phyloP scores from a whole-genome alignment of 768 basidiomycete genomes.

The Rhodotorula graminis region DNA sequence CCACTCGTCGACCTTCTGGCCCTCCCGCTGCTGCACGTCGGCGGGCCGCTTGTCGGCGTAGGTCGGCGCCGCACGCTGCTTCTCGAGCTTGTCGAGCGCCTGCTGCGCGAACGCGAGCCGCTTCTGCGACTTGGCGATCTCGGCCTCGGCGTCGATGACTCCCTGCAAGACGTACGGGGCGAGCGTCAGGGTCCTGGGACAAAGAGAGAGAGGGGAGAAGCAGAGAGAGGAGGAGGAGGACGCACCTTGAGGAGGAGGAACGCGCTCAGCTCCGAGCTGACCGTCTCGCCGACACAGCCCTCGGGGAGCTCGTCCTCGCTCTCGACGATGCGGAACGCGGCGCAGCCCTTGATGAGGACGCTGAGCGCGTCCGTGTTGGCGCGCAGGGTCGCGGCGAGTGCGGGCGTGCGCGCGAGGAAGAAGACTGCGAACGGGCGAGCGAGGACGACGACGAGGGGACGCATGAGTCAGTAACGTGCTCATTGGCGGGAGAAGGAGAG shows the following conservation, averaged over 20 bases:
- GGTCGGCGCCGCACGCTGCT: slow-evolving; percentile 59
- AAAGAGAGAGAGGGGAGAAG: neutral
- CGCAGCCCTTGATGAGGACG: slow-evolving; percentile 82
- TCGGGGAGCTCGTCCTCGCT: slow-evolving; percentile 66
- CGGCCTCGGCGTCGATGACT: slow-evolving; percentile 78
- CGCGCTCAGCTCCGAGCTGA: slow-evolving; percentile 68
- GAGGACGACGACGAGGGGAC: no score
- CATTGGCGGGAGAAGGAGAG: neutral
- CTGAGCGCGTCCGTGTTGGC: slow-evolving; percentile 51
- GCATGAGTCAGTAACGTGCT: neutral
- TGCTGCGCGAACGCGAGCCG: slow-evolving; percentile 69
- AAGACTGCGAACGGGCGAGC: slow-evolving; percentile 57
- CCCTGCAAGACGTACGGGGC: slow-evolving; percentile 54
- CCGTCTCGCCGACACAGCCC: slow-evolving; percentile 78
- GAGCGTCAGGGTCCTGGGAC: neutral
- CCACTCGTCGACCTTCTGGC: slow-evolving; percentile 32
- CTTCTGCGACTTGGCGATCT: slow-evolving; percentile 85
- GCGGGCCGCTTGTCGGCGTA: slow-evolving; percentile 76
- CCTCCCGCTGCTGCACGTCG: slow-evolving; percentile 68
- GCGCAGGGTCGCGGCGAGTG: slow-evolving; percentile 63
- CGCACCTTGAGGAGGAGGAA: slow-evolving; percentile 80
- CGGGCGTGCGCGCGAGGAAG: slow-evolving; percentile 62
- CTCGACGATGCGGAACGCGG: slow-evolving; percentile 64
- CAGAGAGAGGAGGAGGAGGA: slow-evolving; percentile 1
- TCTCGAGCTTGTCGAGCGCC: slow-evolving; percentile 65